These are phyloP conservation scores for Fusarium marasasianum DNA, from an alignment of 2,329 filamentous ascomycete species.

Conservation along the genomic window DNA sequence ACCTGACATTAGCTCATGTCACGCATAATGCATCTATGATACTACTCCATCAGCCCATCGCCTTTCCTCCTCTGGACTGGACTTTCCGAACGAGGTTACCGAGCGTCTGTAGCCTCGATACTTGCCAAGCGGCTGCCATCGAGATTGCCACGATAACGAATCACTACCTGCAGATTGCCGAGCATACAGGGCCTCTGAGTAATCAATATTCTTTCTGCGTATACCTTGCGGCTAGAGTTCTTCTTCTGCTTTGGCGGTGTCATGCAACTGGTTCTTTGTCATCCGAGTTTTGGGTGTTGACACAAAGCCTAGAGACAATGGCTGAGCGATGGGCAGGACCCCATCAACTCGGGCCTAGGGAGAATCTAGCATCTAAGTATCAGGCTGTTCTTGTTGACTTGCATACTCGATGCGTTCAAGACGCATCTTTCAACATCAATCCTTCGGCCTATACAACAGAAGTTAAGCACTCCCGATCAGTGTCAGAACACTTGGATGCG, in stretches of 20 bases:
- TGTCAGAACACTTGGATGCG: neutral
- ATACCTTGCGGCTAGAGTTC: neutral
- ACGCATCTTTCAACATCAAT: neutral
- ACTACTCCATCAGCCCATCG: slow-evolving; percentile 58
- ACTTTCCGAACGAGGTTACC: slow-evolving; percentile 43
- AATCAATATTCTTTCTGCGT: neutral
- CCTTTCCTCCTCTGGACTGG: slow-evolving; percentile 51
- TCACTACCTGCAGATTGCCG: neutral
- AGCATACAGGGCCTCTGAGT: neutral
- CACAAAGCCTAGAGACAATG: neutral
- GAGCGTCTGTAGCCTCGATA: neutral
- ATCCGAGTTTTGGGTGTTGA: neutral
- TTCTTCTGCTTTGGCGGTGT: neutral
- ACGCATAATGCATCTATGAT: slow-evolving; percentile 62
- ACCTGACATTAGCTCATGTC: slow-evolving; percentile 58
- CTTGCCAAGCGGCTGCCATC: neutral
- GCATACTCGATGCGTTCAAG: neutral
- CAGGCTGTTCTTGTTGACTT: neutral
- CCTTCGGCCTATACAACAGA: neutral
- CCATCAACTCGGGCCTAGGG: neutral
- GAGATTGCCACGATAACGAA: neutral
- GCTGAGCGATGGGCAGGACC: neutral
- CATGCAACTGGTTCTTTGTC: neutral
- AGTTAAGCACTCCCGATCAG: neutral
- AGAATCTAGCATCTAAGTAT: neutral